Percentiles rank a stretch among this genome's conserved stretches.
phyloP scores from a whole-genome alignment of 257 asterid genomes.

The Solanum lycopersicoides region DNA sequence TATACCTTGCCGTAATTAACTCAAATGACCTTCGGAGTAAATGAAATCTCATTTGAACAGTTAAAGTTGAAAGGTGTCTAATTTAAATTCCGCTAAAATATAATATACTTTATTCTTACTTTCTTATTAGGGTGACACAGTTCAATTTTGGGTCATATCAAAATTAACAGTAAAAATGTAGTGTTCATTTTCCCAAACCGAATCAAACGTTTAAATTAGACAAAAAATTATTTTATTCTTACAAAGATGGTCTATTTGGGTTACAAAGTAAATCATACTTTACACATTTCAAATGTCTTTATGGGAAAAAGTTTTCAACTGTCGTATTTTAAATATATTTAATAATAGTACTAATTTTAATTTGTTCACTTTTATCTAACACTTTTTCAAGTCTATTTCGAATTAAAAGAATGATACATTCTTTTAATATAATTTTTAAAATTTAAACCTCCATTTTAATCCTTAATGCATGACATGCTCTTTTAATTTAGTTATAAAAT shows the following conservation, averaged over 20 bases:
- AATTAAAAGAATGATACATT: background rate
- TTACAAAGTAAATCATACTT: background rate
- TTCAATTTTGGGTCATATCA: background rate
- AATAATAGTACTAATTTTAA: background rate
- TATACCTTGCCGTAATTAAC: background rate
- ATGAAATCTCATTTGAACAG: background rate
- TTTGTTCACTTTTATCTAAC: background rate
- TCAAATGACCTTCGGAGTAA: background rate
- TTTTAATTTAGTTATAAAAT: background rate
- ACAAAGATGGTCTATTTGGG: background rate
- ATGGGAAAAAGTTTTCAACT: background rate
- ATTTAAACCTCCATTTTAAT: background rate
- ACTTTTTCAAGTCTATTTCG: background rate
- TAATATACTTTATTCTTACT: background rate
- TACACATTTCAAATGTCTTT: background rate
- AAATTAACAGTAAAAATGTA: background rate
- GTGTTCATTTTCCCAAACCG: background rate
- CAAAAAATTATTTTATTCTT: background rate
- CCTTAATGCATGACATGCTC: background rate
- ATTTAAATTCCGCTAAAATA: background rate
- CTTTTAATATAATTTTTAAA: too few relatives aligned
- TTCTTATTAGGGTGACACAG: background rate
- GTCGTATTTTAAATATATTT: background rate
- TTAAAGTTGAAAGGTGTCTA: background rate
- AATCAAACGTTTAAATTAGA: background rate